These are phyloP conservation scores for Dothistroma septosporum DNA, from an alignment of 2,329 filamentous ascomycete species.

Conservation along the genomic window DNA sequence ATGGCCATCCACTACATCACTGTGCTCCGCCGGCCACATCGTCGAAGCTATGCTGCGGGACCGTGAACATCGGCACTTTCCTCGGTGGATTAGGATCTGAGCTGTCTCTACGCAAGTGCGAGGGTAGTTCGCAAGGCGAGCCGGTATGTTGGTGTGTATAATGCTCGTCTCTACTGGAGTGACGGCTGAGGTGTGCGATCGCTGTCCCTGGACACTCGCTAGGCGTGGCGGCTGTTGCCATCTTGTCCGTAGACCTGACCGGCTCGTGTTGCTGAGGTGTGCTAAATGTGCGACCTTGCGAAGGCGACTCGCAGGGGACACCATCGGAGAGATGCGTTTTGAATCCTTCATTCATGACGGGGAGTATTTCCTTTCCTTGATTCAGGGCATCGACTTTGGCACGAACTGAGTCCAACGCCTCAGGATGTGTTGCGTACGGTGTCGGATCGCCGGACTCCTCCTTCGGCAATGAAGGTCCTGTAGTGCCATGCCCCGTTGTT, in stretches of 20 bases:
- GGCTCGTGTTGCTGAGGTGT: conserved; percentile 4
- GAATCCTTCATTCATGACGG: conserved; percentile 24
- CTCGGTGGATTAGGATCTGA: conserved; percentile 24
- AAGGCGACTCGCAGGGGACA: not conserved
- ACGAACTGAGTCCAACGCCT: conserved; percentile 24
- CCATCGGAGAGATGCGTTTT: not conserved
- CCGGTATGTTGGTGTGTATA: conserved; percentile 12
- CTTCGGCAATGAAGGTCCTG: not conserved
- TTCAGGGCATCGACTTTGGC: conserved; percentile 28
- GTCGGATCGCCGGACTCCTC: conserved; percentile 6
- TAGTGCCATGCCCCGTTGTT: not conserved
- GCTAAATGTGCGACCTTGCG: not conserved
- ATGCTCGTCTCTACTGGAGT: conserved; percentile 24
- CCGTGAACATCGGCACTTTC: conserved; percentile 42
- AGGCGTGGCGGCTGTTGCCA: not conserved
- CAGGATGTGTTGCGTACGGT: conserved; percentile 27
- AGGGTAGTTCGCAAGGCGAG: conserved; percentile 24
- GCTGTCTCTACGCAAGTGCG: conserved; percentile 18
- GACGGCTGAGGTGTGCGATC: not conserved
- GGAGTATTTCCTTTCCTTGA: conserved; percentile 15
- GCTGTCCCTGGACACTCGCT: not conserved
- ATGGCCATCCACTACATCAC: not conserved
- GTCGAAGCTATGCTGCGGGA: conserved; percentile 40
- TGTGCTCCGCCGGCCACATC: conserved; percentile 33
- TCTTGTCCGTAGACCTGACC: conserved; percentile 9